Evolutionary conservation across 805 yeast genomes (phyloP), one percentile per base, ranked within the genome.

Genomic region (Zygosaccharomyces bailii): DNA sequence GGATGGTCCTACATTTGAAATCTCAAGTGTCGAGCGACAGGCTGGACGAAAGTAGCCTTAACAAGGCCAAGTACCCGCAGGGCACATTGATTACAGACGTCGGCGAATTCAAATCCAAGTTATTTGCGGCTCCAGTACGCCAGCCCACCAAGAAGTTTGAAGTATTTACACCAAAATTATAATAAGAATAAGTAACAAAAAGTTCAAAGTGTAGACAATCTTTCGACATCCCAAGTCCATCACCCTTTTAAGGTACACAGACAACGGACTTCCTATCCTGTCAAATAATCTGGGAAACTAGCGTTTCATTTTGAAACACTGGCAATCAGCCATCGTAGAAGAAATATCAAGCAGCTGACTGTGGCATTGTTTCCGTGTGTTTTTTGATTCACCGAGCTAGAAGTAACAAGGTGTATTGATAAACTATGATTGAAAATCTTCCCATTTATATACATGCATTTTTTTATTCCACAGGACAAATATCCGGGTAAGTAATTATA

Each of bases 101-200:
- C 19, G 79, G 77, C 1, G 70, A 65, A 20, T 85, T 86, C 72
- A 84, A 83, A 61, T 63, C 78, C 14, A 59, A 63, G 2, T 63
- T 79, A 50, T 69, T 67, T 34, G 56, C 78, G 40, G 83, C 89
- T 0, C 76, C 78, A 1, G 74, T 80, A n/a, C 86, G 93, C 7
- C 63, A 59, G 39, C 88, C 95, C 4, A 45, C 63, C 32, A 63
- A 65, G 43, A 60, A 58, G 6, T 51, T 67, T 20, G 59, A 57
- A n/a, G 42, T 53, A 8, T 35, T 36, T 27, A 37, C 42, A 1
- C 53, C 53, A 24, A 52, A 47, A 31, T 25, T 52, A 14, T 54
- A 44, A 37, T 13, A 9, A 11, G 10, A 30, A 17, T 14, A 5
- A 17, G 13, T 29, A 5, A 27, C 13, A 14, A 30, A 36, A 16